Conservation (phyloP, 805 yeast species). For the Teunomyces funiuensis region DNA sequence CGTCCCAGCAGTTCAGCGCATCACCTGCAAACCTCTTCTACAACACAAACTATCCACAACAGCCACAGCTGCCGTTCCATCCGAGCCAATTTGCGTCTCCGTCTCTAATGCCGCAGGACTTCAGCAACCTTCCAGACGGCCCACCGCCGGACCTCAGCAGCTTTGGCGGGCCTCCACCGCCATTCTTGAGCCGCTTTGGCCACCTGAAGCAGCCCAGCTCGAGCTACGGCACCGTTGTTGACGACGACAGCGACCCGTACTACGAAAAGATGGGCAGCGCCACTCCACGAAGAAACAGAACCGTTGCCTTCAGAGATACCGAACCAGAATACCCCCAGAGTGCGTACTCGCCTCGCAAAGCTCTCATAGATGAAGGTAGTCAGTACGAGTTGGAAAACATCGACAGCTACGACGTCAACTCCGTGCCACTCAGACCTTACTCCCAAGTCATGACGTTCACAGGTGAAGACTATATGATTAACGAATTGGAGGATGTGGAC, state of each 20-base stretch:
- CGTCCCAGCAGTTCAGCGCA: constrained; percentile 1
- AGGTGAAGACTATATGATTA: constrained; percentile 41
- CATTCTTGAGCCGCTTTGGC: not conserved
- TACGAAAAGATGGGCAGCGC: constrained; percentile 9
- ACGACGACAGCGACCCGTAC: constrained; percentile 16
- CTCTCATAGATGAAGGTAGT: constrained; percentile 15
- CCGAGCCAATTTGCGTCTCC: constrained; percentile 11
- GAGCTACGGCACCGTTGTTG: constrained; percentile 20
- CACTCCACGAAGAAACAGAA: constrained; percentile 16
- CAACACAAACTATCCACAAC: constrained; percentile 3
- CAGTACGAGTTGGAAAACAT: constrained; percentile 22
- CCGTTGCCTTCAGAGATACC: constrained; percentile 30
- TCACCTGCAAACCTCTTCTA: constrained; percentile 9
- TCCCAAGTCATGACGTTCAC: constrained; percentile 24
- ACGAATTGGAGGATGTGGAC: constrained; percentile 40
- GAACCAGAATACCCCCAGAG: constrained; percentile 33
- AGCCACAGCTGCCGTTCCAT: constrained; percentile 9
- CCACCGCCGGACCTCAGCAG: constrained; percentile 4
- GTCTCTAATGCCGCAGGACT: constrained; percentile 4
- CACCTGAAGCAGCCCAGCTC: constrained; percentile 14
- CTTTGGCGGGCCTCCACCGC: constrained; percentile 2
- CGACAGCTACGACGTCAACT: constrained; percentile 11
- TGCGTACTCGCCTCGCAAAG: constrained; percentile 26
- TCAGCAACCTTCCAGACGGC: not conserved
- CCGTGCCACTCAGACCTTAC: constrained; percentile 20